Conservation (phyloP, 139 green algal genomes). For the Chlorella sp. region DNA sequence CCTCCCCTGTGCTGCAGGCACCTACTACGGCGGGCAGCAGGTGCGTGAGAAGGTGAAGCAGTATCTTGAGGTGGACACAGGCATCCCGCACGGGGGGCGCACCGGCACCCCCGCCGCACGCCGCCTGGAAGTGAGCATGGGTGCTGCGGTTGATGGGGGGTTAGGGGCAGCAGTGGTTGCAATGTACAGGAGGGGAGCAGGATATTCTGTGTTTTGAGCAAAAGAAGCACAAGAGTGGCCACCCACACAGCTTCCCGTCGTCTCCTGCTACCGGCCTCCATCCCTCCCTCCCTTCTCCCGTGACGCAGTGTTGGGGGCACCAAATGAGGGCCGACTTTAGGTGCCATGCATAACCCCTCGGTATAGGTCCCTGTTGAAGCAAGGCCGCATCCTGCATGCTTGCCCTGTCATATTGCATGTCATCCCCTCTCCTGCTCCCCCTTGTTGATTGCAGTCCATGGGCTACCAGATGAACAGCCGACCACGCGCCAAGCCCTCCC, state of each 20-base stretch:
- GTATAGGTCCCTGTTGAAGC: too few relatives aligned
- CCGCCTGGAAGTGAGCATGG: not conserved
- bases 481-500: conserved; percentile 2
- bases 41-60: conserved; percentile 41
- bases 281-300: too few relatives aligned
- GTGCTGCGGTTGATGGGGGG: not conserved
- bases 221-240: too few relatives aligned
- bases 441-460: not conserved
- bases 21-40: conserved; percentile 46
- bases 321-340: too few relatives aligned
- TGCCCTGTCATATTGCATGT: not conserved
- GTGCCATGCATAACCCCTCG: too few relatives aligned
- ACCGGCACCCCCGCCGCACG: not conserved
- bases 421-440: not conserved
- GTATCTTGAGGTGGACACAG: conserved; percentile 10
- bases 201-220: not conserved
- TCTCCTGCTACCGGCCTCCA: too few relatives aligned
- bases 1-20: conserved; percentile 21
- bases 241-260: too few relatives aligned
- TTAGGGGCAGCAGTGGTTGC: not conserved
- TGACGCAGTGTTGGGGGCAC: too few relatives aligned
- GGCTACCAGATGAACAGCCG: conserved; percentile 16
- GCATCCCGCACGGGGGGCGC: not conserved
- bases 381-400: not conserved
- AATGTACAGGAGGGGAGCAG: too few relatives aligned